Base-by-base conservation (phyloP, 306 rosid species). In the Vigna reflexopilosa region DNA sequence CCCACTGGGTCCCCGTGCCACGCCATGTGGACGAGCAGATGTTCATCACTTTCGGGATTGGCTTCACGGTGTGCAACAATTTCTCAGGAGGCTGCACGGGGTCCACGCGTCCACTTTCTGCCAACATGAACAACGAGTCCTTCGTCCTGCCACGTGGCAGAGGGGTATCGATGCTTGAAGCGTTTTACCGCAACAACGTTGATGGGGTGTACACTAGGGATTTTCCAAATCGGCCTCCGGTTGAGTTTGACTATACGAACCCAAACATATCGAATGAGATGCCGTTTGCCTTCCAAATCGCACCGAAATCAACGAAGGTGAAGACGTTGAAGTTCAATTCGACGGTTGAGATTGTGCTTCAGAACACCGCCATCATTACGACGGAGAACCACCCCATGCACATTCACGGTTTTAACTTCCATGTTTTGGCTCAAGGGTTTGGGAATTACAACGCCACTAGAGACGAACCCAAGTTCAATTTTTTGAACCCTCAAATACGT, bases 61-160 rank as follows among this genome's bases (percentile, higher is more conserved):
- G 44, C 13, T 15, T 74, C 0, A 81, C 74, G 3, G 0, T 0
- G 3, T 93, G 97, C 10, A 19, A 5, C 3, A 48, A 38, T 4
- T 32, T 59, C 22, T 9, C 71, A 0, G 56, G 45, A 0, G 61
- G 48, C 0, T 88, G 96, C 19, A 0, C 0, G 0, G 91, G 82
- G 26, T 1, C 3, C 4, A 24, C 12, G 10, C 55, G n/a, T 19
- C 17, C 69, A n/a, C 6, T 78, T 3, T 86, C 94, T 0, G 89
- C 96, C 0, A 85, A 85, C 86, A 91, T 93, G 94, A 93, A 89
- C 76, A 91, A 93, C 19, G 89, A 88, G 47, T 93, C 98, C 0
- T 93, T 89, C 28, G 77, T 47, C 61, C 20, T 82, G n/a, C 96
- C 94, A 1, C 63, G 12, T 20, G 69, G 76, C 0, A 67, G 5